A percentile compares a stretch with the other conserved stretches of the same genome.
phyloP scores from a whole-genome alignment of 208 protist genomes.

The Endotrypanum monterogeii region DNA sequence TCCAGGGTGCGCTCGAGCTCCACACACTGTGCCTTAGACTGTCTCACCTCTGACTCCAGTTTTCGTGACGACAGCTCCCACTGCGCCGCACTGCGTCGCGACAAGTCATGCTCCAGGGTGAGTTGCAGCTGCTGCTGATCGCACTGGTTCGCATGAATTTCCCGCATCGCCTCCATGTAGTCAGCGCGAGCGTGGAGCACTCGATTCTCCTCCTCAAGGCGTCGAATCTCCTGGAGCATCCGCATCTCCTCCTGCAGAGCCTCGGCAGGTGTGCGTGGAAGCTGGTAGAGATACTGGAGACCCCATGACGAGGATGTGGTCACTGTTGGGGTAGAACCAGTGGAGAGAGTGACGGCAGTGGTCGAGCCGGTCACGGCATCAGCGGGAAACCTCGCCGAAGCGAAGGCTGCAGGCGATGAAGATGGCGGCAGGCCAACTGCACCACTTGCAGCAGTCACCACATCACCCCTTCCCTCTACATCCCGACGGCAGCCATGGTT shows the following conservation, averaged over 20 bases:
- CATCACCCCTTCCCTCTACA: background rate
- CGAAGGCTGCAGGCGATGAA: background rate
- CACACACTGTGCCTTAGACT: constrained; percentile 17
- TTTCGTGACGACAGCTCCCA: constrained; percentile 38
- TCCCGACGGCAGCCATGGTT: background rate
- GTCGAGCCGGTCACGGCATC: background rate
- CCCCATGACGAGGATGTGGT: constrained; percentile 13
- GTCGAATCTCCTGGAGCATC: constrained; percentile 53
- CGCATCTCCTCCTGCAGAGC: constrained; percentile 56
- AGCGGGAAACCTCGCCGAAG: background rate
- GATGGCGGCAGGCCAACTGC: background rate
- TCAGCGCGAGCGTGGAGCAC: constrained; percentile 34
- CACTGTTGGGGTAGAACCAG: constrained; percentile 5
- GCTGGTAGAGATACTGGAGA: constrained; percentile 52
- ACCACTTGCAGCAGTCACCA: background rate
- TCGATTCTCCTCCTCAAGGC: constrained; percentile 37
- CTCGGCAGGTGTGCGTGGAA: constrained; percentile 52
- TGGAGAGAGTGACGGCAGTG: constrained; percentile 6
- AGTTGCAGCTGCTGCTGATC: constrained; percentile 40
- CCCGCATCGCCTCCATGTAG: constrained; percentile 36
- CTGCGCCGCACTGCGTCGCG: constrained; percentile 34
- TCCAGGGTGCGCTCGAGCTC: constrained; percentile 20
- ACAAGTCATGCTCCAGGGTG: constrained; percentile 38
- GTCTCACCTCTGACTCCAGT: constrained; percentile 28
- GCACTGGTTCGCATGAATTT: constrained; percentile 32